phyloP scores from a whole-genome alignment of 176 grass and related monocot genomes.

The Rhynchospora pubera region DNA sequence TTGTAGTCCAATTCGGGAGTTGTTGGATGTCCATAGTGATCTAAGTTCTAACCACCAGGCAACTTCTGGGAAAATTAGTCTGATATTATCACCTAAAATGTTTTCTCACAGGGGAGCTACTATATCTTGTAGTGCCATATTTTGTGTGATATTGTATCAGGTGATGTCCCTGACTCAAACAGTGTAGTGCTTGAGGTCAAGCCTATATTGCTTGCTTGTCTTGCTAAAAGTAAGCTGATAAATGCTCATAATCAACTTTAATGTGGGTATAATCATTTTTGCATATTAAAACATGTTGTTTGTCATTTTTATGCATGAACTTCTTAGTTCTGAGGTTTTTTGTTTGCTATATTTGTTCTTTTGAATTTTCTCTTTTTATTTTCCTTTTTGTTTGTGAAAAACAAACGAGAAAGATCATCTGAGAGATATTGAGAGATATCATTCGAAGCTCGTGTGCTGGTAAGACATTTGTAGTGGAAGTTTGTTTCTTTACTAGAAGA shows the following conservation, averaged over 20 bases:
- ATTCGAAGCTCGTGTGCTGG: not conserved
- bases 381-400: not conserved
- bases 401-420: too few species aligned
- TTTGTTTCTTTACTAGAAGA: not conserved
- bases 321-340: not conserved
- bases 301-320: not conserved
- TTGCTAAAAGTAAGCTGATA: not conserved
- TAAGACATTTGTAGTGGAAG: not conserved
- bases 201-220: not conserved
- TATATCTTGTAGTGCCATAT: not conserved
- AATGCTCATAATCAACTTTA: not conserved
- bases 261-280: not conserved
- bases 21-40: not conserved
- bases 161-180: not conserved
- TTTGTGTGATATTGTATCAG: constrained; percentile 1
- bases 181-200: not conserved
- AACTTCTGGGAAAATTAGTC: not conserved
- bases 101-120: not conserved
- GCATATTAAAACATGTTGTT: not conserved
- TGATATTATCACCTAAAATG: not conserved
- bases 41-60: not conserved
- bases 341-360: not conserved
- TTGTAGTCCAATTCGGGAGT: not conserved
- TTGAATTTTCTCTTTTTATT: not conserved
- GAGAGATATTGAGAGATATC: too few species aligned